Evolutionary conservation across 345 rosid genomes (phyloP), one percentile per base, ranked within the genome.

Genomic region (Bruguiera sexangula): DNA sequence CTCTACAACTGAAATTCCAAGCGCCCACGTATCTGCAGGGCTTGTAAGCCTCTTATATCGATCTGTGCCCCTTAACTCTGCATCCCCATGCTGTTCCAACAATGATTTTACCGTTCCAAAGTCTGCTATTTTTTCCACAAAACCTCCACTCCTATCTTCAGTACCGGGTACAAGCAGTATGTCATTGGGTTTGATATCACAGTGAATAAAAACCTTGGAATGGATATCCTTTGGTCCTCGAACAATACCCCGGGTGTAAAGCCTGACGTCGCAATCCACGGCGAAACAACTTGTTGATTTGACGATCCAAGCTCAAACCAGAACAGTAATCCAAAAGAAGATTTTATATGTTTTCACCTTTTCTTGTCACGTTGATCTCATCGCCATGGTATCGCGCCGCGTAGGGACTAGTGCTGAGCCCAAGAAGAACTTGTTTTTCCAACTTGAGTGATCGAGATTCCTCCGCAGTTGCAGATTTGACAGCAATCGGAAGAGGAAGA

Each of bases 121-220:
- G 27, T 46, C 65, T 1, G 52, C 72, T 16, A 60, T 46, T 51
- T 69, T 69, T 2, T 65, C 65, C 19, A 24, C 43, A n/a, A 29
- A 59, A 0, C 29, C 16, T 3, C 24, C 55, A 2, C 50, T 43
- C 18, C 50, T 13, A 43, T 43, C 18, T 43, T 43, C 50, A 3
- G 55, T 16, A 26, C 19, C 60, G 29, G 65, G 57, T 11, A 48
- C 64, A 6, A 69, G 55, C 29, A 69, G 36, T 29, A 59, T 56
- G 37, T 59, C 59, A 30, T 20, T 32, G 4, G 65, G 72, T 37
- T 68, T 68, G 15, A 68, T 56, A 58, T 68, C 71, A 19, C 64
- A 68, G 26, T 68, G 63, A 34, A 48, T 56, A 32, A 16, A 59
- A 26, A 65, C 72, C 2, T 19, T 0, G 5, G 27, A 16, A 24